phyloP scores from a whole-genome alignment of 73 alveolate genomes.

The Effrenium voratum region DNA sequence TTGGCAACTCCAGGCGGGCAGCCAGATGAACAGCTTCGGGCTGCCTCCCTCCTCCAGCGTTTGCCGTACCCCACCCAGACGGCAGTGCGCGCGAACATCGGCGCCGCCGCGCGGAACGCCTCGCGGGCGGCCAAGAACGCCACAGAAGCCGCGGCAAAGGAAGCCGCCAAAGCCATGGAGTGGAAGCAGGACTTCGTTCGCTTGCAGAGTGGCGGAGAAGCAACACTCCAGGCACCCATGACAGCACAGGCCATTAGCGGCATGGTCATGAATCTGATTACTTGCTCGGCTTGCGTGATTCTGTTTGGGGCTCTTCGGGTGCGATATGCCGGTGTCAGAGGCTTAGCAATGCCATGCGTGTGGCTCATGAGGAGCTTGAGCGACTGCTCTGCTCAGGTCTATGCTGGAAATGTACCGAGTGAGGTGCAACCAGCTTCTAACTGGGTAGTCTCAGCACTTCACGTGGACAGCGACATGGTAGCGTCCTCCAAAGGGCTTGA shows the following conservation, averaged over 20 bases:
- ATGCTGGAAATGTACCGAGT: background rate
- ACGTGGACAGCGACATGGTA: background rate
- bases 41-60: too few relatives aligned
- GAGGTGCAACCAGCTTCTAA: background rate
- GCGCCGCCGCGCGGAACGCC: background rate
- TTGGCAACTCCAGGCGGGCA: too few relatives aligned
- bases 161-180: background rate
- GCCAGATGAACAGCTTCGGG: too few relatives aligned
- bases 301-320: background rate
- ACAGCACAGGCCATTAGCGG: conserved; percentile 2
- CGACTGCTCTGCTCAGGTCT: conserved; percentile 36
- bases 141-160: background rate
- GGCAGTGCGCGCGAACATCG: too few relatives aligned
- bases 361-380: too few relatives aligned
- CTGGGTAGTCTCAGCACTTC: background rate
- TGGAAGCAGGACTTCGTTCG: conserved; percentile 33
- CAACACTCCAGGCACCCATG: background rate
- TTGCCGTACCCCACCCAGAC: too few relatives aligned
- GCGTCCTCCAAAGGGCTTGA: conserved; percentile 6
- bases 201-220: background rate
- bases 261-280: background rate
- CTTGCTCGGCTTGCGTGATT: background rate
- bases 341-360: too few relatives aligned
- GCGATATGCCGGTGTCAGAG: background rate
- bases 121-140: too few relatives aligned